phyloP scores from a whole-genome alignment of 768 basidiomycete species.

The Mycena venus region DNA sequence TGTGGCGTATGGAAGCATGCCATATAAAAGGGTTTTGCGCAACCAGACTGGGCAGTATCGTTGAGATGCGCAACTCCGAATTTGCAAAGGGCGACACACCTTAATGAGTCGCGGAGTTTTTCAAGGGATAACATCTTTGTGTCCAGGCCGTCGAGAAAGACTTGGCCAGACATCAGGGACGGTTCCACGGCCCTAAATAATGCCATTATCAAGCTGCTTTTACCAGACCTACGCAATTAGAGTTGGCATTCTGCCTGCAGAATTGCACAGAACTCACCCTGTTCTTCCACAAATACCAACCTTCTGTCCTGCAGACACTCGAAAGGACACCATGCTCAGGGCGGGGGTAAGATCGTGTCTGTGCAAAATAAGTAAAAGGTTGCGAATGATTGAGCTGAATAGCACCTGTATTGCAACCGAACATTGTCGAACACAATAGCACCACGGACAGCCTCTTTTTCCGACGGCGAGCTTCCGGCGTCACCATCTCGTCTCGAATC shows the following conservation, averaged over 20 bases:
- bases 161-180: conserved; percentile 13
- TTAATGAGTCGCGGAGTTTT: conserved; percentile 14
- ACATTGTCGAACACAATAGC: conserved; percentile 21
- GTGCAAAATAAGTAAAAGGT: too few relatives aligned
- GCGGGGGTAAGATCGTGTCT: neutral
- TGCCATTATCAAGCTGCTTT: conserved; percentile 28
- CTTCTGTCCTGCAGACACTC: neutral
- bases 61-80: neutral
- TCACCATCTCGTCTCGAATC: neutral
- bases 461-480: neutral
- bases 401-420: conserved; percentile 25
- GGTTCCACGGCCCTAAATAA: conserved; percentile 19
- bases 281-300: neutral
- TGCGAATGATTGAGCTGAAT: too few relatives aligned
- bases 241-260: too few relatives aligned
- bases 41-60: conserved; percentile 3
- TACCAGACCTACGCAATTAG: conserved; percentile 6
- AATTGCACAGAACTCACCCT: neutral
- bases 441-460: neutral
- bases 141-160: conserved; percentile 20
- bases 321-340: neutral
- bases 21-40: conserved; percentile 29
- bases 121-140: neutral
- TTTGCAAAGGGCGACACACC: neutral
- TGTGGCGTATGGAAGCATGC: conserved; percentile 11